A percentile compares a stretch with the other conserved stretches of the same genome.
phyloP scores from a whole-genome alignment of 371 early-diverging fungal species.

The Rhizopus delemar region DNA sequence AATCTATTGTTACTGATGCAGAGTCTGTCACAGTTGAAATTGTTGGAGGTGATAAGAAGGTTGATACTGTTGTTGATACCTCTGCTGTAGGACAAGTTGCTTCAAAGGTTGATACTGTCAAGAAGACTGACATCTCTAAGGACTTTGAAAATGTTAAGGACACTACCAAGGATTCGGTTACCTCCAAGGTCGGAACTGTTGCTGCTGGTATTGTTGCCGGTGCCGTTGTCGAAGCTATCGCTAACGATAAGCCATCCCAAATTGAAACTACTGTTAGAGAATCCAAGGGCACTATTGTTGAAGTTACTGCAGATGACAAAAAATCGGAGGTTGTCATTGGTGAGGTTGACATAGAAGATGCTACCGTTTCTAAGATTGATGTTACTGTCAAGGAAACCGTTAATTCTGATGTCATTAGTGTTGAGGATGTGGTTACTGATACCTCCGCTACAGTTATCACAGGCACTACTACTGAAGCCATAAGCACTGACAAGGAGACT shows the following conservation, averaged over 20 bases:
- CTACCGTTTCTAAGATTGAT: background rate
- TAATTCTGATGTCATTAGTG: background rate
- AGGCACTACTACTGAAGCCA: background rate
- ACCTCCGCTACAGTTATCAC: background rate
- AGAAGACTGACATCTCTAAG: conserved; percentile 1
- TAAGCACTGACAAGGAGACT: background rate
- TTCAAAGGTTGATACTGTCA: conserved; percentile 9
- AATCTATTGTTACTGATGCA: background rate
- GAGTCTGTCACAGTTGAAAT: conserved; percentile 2
- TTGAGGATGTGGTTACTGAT: background rate
- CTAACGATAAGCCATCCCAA: background rate
- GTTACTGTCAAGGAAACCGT: background rate
- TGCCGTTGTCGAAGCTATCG: background rate
- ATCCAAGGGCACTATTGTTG: conserved; percentile 1
- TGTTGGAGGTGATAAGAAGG: background rate
- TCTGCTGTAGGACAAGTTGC: background rate
- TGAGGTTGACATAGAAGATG: background rate
- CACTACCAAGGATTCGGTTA: background rate
- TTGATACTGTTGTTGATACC: background rate
- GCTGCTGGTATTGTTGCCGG: conserved; percentile 1
- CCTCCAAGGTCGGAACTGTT: background rate
- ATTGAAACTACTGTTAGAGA: background rate
- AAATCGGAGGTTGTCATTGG: background rate
- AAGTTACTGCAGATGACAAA: background rate
- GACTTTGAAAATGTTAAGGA: too few species aligned